Evolutionary conservation across 768 basidiomycete species (phyloP).

Genomic region (Suillus discolor): DNA sequence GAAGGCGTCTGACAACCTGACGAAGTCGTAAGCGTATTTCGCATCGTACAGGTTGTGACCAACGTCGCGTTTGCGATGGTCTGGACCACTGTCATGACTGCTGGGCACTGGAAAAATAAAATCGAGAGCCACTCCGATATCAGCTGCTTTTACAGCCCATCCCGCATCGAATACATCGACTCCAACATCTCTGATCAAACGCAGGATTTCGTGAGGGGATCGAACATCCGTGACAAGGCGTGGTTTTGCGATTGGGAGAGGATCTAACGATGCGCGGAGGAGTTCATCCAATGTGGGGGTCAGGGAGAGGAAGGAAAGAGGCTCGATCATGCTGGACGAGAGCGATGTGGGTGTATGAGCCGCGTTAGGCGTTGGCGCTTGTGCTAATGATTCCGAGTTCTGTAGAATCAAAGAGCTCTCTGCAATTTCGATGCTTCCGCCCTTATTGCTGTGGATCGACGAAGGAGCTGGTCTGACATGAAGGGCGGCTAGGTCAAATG

Average conservation of each 20-base stretch:
- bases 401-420: conserved; percentile 19
- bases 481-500: conserved; percentile 65
- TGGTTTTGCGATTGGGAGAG: conserved; percentile 57
- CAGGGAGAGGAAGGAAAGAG: neutral
- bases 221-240: conserved; percentile 58
- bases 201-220: conserved; percentile 78
- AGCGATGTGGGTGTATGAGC: neutral
- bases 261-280: conserved; percentile 58
- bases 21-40: conserved; percentile 63
- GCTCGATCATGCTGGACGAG: conserved; percentile 5
- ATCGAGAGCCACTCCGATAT: conserved; percentile 75
- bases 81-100: neutral
- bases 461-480: conserved; percentile 21
- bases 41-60: conserved; percentile 76
- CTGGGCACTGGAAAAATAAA: conserved; percentile 64
- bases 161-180: conserved; percentile 75
- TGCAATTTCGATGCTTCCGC: conserved; percentile 2
- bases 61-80: conserved; percentile 37
- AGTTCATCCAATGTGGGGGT: conserved; percentile 38
- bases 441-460: neutral
- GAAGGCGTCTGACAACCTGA: conserved; percentile 36
- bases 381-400: conserved; percentile 13
- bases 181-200: conserved; percentile 63
- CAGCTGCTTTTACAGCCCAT: conserved; percentile 72
- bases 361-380: conserved; percentile 14